Base-by-base conservation (phyloP, 345 rosid genomes). In the Eutrema japonicum region DNA sequence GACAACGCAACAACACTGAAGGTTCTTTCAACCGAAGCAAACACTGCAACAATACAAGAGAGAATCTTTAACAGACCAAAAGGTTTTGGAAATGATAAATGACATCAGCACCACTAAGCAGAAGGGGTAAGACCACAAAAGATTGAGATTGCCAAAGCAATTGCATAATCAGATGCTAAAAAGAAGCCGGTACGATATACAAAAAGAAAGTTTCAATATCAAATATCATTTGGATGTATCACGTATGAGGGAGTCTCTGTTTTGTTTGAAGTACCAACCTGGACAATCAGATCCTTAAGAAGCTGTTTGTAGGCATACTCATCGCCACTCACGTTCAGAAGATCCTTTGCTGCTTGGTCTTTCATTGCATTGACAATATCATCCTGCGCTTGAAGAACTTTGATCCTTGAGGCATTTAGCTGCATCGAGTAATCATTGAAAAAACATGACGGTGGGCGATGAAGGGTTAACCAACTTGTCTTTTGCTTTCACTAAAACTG, bases 361-460 rank as follows among this genome's bases (percentile, higher is more conserved):
- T 82, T 92, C 97, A 95, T 95, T 48, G 85, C 81, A 85, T 83
- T 95, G 66, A 95, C 89, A 40, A 86, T 85, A 76, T 95, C 99
- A 72, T 95, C 98, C 83, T 95, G 99, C 65, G 96, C 97, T 77
- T 95, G 99, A 85, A 95, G 99, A 79, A 95, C 90, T 83, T 92
- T 92, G 81, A 95, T 92, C 84, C 99, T 82, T 63, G 99, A 95
- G 2, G 98, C 96, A 86, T 95, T 95, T 3, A 95, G 89, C 85
- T 92, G 99, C 99, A 95, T 95, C 32, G 99, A 95, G 80, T 92
- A 96, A 80, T 96, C 99, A 71, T 98, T 92, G 84, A 57, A 72
- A 45, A 73, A 42, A 76, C 56, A 71, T 37, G 46, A 22, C 26
- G 2, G 26, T 22, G 26, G 26, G 26, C 26, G 26, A 22, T 0